Conservation (phyloP, 202 grass and related monocot genomes). For the Bolboschoenoplectus hybrid region DNA sequence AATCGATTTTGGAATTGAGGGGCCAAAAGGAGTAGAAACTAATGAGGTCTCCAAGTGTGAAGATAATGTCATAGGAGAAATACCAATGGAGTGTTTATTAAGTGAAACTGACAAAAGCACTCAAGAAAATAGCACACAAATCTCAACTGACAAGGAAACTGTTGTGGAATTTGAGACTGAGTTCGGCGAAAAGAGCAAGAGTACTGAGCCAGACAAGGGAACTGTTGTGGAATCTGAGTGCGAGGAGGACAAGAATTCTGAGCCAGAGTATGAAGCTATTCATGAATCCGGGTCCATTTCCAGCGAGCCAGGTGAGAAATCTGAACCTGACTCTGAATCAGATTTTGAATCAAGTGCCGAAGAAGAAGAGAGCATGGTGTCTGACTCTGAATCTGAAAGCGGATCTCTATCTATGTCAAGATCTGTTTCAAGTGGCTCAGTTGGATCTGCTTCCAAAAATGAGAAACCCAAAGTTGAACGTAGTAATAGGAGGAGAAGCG, state of each 20-base stretch:
- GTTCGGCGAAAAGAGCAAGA: conserved; percentile 8
- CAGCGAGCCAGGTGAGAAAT: not conserved
- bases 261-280: conserved; percentile 24
- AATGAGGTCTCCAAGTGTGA: conserved; percentile 41
- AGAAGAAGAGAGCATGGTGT: conserved; percentile 17
- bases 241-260: conserved; percentile 1
- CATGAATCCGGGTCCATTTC: conserved; percentile 5
- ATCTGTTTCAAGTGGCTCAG: conserved; percentile 32
- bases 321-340: conserved; percentile 32
- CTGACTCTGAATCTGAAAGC: conserved; percentile 28
- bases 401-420: conserved; percentile 9
- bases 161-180: conserved; percentile 21
- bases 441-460: conserved; percentile 45
- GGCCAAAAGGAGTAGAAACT: conserved; percentile 35
- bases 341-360: conserved; percentile 23
- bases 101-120: conserved; percentile 35
- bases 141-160: conserved; percentile 52
- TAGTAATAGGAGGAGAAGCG: conserved; percentile 30
- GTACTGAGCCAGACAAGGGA: conserved; percentile 5
- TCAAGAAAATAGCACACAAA: conserved; percentile 43
- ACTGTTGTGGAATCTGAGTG: conserved; percentile 30
- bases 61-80: conserved; percentile 31
- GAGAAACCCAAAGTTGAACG: conserved; percentile 39
- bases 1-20: conserved; percentile 46
- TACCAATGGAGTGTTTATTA: conserved; percentile 37